Conservation (phyloP, 768 basidiomycete genomes). For the Leccinum broughii region DNA sequence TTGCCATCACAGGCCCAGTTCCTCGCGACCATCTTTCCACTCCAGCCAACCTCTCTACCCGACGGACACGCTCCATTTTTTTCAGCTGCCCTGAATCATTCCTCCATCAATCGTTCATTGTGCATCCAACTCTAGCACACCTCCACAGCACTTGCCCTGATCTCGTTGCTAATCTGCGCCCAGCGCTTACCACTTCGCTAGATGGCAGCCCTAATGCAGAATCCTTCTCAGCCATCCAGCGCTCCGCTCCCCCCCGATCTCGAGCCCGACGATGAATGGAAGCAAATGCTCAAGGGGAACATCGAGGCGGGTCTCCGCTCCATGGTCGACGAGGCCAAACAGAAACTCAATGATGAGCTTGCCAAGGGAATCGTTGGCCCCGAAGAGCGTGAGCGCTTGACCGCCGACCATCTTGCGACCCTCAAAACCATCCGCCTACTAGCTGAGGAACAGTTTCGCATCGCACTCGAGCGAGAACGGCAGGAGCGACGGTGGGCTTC, state of each 20-base stretch:
- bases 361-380: constrained; percentile 40
- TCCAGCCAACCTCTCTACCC: constrained; percentile 12
- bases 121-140: background rate
- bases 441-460: constrained; percentile 47
- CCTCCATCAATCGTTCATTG: constrained; percentile 4
- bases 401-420: constrained; percentile 39
- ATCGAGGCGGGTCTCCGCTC: constrained; percentile 48
- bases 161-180: constrained; percentile 6
- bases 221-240: constrained; percentile 12
- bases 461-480: constrained; percentile 48
- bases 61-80: constrained; percentile 19
- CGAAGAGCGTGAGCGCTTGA: constrained; percentile 37
- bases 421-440: constrained; percentile 47
- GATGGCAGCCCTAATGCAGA: constrained; percentile 29
- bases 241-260: constrained; percentile 23
- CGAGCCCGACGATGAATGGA: constrained; percentile 61
- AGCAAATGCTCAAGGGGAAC: constrained; percentile 43
- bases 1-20: constrained; percentile 39
- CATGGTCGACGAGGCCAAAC: constrained; percentile 61
- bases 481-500: constrained; percentile 51
- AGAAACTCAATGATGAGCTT: constrained; percentile 53
- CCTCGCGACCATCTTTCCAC: constrained; percentile 24
- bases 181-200: constrained; percentile 6
- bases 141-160: background rate
- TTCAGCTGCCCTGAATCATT: constrained; percentile 11